Evolutionary conservation across 805 yeast species (phyloP).

Genomic region (Ogataea zsoltii): DNA sequence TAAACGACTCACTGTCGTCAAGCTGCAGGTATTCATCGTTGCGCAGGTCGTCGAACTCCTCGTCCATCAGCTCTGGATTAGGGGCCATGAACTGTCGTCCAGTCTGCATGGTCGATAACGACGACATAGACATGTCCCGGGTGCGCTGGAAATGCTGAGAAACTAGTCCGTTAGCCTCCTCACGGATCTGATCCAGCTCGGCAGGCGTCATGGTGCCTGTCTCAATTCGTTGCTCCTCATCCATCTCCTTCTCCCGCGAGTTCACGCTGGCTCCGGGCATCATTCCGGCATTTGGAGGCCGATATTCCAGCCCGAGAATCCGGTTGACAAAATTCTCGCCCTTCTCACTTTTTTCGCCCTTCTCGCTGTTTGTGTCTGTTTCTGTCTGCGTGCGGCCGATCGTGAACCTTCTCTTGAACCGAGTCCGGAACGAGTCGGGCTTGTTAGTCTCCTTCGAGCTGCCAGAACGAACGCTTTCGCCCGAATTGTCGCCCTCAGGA

Average conservation of each 20-base stretch:
- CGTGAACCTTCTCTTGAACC: constrained; percentile 21
- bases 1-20: constrained; percentile 51
- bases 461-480: background rate
- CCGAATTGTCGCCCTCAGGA: constrained; percentile 1
- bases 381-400: constrained; percentile 8
- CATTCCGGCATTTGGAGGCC: constrained; percentile 17
- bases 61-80: constrained; percentile 39
- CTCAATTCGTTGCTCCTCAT: constrained; percentile 34
- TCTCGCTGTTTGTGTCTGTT: no score
- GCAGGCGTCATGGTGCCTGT: constrained; percentile 37
- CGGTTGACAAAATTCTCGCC: constrained; percentile 12
- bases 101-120: constrained; percentile 16
- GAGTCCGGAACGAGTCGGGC: constrained; percentile 14
- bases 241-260: constrained; percentile 37
- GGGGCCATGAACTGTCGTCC: constrained; percentile 15
- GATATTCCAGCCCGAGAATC: constrained; percentile 12
- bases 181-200: constrained; percentile 42
- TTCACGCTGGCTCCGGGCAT: constrained; percentile 20
- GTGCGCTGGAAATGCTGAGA: constrained; percentile 43
- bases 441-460: constrained; percentile 3
- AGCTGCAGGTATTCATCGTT: constrained; percentile 38
- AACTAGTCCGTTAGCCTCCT: constrained; percentile 58
- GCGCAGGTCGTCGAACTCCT: constrained; percentile 32
- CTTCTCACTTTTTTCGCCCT: no score
- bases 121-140: constrained; percentile 18